These are phyloP conservation scores for Lactarius tabidus DNA, from an alignment of 768 basidiomycete species.

Conservation along the genomic window DNA sequence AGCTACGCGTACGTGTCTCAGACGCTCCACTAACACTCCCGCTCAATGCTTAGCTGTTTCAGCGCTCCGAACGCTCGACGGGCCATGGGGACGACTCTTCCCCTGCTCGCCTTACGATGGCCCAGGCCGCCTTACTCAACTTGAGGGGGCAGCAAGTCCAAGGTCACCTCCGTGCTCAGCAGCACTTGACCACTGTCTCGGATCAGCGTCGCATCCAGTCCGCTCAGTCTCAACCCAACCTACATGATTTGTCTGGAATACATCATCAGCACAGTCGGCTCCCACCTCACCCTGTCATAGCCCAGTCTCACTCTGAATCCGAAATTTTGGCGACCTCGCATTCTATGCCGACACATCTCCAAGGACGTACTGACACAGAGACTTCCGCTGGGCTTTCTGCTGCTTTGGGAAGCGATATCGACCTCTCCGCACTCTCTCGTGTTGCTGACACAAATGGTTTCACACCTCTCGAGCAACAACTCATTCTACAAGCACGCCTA, in stretches of 20 bases:
- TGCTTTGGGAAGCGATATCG: slow-evolving; percentile 23
- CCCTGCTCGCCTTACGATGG: slow-evolving; percentile 66
- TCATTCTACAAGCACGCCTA: slow-evolving; percentile 25
- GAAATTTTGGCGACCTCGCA: slow-evolving; percentile 7
- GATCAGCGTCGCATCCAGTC: slow-evolving; percentile 27
- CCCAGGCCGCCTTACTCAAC: slow-evolving; percentile 73
- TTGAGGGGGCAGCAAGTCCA: slow-evolving; percentile 61
- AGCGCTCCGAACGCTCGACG: slow-evolving; percentile 58
- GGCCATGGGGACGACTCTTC: slow-evolving; percentile 59
- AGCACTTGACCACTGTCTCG: slow-evolving; percentile 21
- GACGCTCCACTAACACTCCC: slow-evolving; percentile 8
- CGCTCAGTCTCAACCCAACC: slow-evolving; percentile 10
- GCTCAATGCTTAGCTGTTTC: slow-evolving; percentile 2
- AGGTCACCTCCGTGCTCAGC: slow-evolving; percentile 23
- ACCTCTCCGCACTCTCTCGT: slow-evolving; percentile 23
- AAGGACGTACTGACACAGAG: slow-evolving; percentile 8
- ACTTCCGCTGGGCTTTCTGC: slow-evolving; percentile 1
- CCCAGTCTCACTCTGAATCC: slow-evolving; percentile 13
- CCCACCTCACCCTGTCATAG: slow-evolving; percentile 24
- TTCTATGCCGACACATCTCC: slow-evolving; percentile 15
- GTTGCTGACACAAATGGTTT: slow-evolving; percentile 21
- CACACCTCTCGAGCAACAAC: slow-evolving; percentile 26
- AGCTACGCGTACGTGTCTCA: slow-evolving; percentile 54
- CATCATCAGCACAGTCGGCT: slow-evolving; percentile 17
- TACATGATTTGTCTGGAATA: slow-evolving; percentile 1